Percentiles rank a stretch among this genome's conserved stretches.
These are phyloP conservation scores for Penicillium simplicissimum DNA, from an alignment of 495 filamentous ascomycete genomes.

Conservation along the genomic window DNA sequence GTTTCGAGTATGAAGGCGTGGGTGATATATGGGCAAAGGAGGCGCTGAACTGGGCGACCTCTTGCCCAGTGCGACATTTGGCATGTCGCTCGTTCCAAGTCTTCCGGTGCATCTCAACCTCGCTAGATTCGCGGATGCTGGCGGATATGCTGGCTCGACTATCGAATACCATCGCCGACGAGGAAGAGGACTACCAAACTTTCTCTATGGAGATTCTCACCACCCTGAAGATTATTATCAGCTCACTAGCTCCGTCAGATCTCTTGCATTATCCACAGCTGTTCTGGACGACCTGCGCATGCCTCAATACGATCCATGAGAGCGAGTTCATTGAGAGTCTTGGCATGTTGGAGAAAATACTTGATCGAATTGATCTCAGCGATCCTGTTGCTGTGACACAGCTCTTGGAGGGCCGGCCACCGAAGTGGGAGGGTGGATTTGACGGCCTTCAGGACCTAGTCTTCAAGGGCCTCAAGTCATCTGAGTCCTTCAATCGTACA, in stretches of 20 bases:
- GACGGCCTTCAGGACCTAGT: conserved; percentile 83
- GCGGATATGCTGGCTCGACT: conserved; percentile 92
- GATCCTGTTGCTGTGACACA: conserved; percentile 65
- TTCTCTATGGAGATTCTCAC: conserved; percentile 98
- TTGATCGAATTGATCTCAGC: conserved; percentile 80
- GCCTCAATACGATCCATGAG: conserved; percentile 93
- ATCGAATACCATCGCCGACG: conserved; percentile 94
- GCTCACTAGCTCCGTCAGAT: conserved; percentile 74
- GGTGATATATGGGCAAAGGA: conserved; percentile 88
- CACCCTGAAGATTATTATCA: conserved; percentile 86
- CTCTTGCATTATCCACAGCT: conserved; percentile 86
- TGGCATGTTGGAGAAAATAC: conserved; percentile 84
- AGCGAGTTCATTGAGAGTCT: conserved; percentile 89
- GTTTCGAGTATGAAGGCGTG: conserved; percentile 79
- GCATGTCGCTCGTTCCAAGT: conserved; percentile 97
- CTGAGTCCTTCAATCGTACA: conserved; percentile 71
- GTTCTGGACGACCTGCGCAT: conserved; percentile 97
- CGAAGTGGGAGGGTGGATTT: conserved; percentile 86
- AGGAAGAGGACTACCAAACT: conserved; percentile 85
- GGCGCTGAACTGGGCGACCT: conserved; percentile 91
- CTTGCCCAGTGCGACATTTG: conserved; percentile 92
- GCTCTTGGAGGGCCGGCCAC: conserved; percentile 75
- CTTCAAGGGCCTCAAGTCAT: conserved; percentile 92
- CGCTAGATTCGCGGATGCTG: conserved; percentile 88
- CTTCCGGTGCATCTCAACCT: conserved; percentile 88